These are phyloP conservation scores for Penicillium taxi DNA, from an alignment of 495 filamentous ascomycete species.

Conservation along the genomic window DNA sequence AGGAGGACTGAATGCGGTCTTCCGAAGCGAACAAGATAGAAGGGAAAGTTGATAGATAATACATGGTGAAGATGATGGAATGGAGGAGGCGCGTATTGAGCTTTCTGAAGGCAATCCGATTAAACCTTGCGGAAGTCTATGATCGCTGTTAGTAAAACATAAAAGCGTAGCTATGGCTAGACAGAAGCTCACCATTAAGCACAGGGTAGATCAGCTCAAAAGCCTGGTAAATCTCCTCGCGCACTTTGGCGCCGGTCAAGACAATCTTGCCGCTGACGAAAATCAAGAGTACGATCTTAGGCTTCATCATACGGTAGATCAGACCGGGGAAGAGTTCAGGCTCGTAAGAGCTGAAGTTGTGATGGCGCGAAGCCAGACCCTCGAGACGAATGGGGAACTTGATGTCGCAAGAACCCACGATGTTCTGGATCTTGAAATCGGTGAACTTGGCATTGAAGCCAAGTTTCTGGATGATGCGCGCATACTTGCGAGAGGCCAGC, in stretches of 20 bases:
- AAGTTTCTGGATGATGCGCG: conserved; percentile 98
- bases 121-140: conserved; percentile 65
- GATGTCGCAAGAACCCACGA: conserved; percentile 97
- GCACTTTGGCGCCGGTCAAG: conserved; percentile 93
- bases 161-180: too few relatives aligned
- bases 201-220: conserved; percentile 99
- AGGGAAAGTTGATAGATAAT: conserved; percentile 50
- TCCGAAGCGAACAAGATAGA: conserved; percentile 35
- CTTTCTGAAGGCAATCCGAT: conserved; percentile 23
- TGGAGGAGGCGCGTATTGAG: conserved; percentile 25
- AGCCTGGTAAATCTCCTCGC: conserved; percentile 97
- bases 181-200: conserved; percentile 60
- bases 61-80: conserved; percentile 46
- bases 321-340: conserved; percentile 98
- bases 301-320: conserved; percentile 99
- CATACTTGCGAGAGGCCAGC: conserved; percentile 94
- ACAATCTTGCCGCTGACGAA: conserved; percentile 99
- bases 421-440: conserved; percentile 99
- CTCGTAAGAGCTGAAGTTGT: conserved; percentile 99
- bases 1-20: not conserved
- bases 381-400: conserved; percentile 98
- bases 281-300: conserved; percentile 97
- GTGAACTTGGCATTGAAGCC: conserved; percentile 99
- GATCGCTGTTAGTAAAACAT: too few relatives aligned
- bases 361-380: conserved; percentile 89